Evolutionary conservation across 2,329 filamentous ascomycete genomes (phyloP), one percentile per base, ranked within the genome.

Genomic region (Apiospora arundinis): DNA sequence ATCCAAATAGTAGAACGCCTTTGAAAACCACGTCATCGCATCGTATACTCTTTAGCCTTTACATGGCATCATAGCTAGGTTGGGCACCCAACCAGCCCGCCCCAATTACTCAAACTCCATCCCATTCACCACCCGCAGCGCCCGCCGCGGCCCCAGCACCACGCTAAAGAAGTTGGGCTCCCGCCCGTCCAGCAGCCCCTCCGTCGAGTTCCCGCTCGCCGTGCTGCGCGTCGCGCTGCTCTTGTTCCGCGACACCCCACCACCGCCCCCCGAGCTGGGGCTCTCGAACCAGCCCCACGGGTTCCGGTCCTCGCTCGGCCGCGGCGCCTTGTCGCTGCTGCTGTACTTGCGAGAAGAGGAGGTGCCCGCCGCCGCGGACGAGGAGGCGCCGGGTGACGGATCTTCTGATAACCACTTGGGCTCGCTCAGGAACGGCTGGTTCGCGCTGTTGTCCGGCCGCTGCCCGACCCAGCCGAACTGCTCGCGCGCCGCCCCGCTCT

Each of bases 131-230:
- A 93, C 91, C 77, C 91, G 84, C 82, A 93, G 81, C 76, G 91
- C 93, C 77, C 92, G 83, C 76, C 91, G 85, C 28, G 92, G 92
- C 73, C 91, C 91, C 80, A 93, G 80, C 76, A 93, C 81, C 40
- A 93, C 90, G 68, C 87, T 92, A 79, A 92, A 90, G 81, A 93
- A 94, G 71, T 87, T 92, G 72, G 92, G 92, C 79, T 93, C 91
- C 72, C 89, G 86, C 12, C 82, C 82, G 28, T 84, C 81, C 37
- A 84, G 73, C 73, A 84, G 73, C 8, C 77, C 77, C 69, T 83
- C 81, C 1, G 78, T 81, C 42, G 81, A 81, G 25, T 77, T 76
- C 68, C 79, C 80, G 69, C 80, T 79, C 52, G 77, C 80, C 28
- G 79, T 82, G 68, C 80, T 83, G 28, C 77, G 79, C 16, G 81